Evolutionary conservation across 768 basidiomycete species (phyloP), one percentile per base, ranked within the genome.

Genomic region (Xerocomus spinulosus): DNA sequence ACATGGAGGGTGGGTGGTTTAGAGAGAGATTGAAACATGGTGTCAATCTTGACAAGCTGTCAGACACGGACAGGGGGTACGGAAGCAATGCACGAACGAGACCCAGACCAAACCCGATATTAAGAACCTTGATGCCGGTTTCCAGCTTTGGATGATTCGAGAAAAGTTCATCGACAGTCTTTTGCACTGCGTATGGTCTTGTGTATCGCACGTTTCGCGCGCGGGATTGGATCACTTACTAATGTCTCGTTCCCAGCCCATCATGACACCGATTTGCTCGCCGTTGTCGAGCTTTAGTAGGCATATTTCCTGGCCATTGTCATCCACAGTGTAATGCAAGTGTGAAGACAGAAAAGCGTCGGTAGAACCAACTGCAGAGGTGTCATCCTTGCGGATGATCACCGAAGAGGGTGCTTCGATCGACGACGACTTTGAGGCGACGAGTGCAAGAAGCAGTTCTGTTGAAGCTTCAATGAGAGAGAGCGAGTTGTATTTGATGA

Each of bases 221-320:
- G 18, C 1, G 30, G 25, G 42, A 13, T 18, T 30, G 20, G 25
- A 68, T 72, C 39, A 12, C 59, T 63, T 56, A 83, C 81, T 98
- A 59, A 98, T 90, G 8, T 70, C 76, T 37, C 70, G 69, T 66
- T 99, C 96, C 96, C 96, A 99, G 2, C 93, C 92, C 96, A 99
- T 99, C 96, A 99, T 99, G 5, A 99, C 95, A 12, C 92, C 92
- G n/a, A 94, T 79, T 50, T 92, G 86, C 54, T 85, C 84, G 7
- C 68, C 73, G 24, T 81, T 81, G 13, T 73, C 77, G 3, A 77
- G 72, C 50, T 76, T 69, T 44, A 91, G 60, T 42, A 89, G 68
- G 52, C 93, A 96, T 18, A 96, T 79, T 42, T 92, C 86, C 64
- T 93, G 91, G 2, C 87, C 91, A 29, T 77, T 66, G 26, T 76